phyloP scores from a whole-genome alignment of 2,329 filamentous ascomycete species.

The Bipolaris cookei region DNA sequence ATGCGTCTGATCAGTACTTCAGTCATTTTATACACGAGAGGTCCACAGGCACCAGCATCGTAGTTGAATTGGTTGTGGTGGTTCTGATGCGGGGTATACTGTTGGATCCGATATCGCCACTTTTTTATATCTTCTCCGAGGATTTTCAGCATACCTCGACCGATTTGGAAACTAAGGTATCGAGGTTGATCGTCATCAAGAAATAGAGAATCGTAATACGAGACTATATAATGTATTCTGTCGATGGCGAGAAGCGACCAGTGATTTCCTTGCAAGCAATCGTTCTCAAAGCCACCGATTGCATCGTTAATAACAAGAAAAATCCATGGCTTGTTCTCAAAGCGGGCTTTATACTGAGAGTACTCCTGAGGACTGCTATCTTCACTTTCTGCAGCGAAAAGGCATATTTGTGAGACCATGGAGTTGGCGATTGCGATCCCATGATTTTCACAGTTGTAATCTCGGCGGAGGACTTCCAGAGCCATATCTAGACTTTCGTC shows the following conservation, averaged over 20 bases:
- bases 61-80: constrained; percentile 15
- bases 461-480: constrained; percentile 22
- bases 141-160: constrained; percentile 16
- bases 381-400: constrained; percentile 1
- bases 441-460: constrained; percentile 11
- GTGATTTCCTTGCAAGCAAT: constrained; percentile 22
- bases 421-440: constrained; percentile 29
- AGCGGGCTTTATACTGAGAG: constrained; percentile 14
- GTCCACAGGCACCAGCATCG: constrained; percentile 30
- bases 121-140: constrained; percentile 13
- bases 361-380: constrained; percentile 12
- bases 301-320: constrained; percentile 37
- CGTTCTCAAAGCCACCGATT: constrained; percentile 3
- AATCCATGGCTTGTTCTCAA: constrained; percentile 30
- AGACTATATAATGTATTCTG: constrained; percentile 1
- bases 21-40: constrained; percentile 28
- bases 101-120: constrained; percentile 9
- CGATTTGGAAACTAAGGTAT: background rate
- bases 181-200: background rate
- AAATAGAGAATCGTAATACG: constrained; percentile 31
- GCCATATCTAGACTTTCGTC: constrained; percentile 30
- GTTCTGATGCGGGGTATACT: constrained; percentile 20
- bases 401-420: constrained; percentile 21
- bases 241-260: constrained; percentile 34
- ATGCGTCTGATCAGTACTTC: constrained; percentile 5